Conservation (phyloP, 164 flowering plant genomes). For the Dillenia turbinata region DNA sequence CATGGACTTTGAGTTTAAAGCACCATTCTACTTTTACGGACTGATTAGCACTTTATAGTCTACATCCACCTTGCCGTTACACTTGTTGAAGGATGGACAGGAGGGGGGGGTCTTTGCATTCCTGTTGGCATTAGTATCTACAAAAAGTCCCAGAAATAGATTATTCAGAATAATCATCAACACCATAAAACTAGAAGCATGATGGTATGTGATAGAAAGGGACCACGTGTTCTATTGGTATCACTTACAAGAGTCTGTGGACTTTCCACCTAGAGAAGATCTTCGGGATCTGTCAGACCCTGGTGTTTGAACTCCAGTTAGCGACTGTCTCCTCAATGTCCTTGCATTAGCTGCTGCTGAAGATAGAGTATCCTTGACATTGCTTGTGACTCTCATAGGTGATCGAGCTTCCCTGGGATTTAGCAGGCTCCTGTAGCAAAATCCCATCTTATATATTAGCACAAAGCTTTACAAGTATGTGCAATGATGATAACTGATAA, state of each 20-base stretch:
- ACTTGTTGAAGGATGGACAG: conserved; percentile 37
- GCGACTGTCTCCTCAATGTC: conserved; percentile 60
- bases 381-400: conserved; percentile 15
- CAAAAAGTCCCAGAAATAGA: conserved; percentile 2
- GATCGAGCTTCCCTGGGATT: conserved; percentile 21
- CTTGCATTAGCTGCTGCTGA: conserved; percentile 38
- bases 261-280: conserved; percentile 75
- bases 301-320: conserved; percentile 49
- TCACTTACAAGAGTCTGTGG: conserved; percentile 38
- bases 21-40: conserved; percentile 5
- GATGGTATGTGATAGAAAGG: not conserved
- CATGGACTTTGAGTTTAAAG: conserved; percentile 7
- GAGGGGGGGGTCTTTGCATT: conserved; percentile 63
- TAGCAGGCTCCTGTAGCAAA: conserved; percentile 49
- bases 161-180: not conserved
- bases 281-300: conserved; percentile 41
- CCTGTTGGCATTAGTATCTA: conserved; percentile 36
- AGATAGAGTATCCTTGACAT: conserved; percentile 26
- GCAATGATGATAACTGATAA: no score
- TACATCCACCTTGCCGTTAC: conserved; percentile 44
- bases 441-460: no score
- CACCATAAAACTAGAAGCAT: no score
- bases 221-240: not conserved
- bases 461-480: no score
- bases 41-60: not conserved